Evolutionary conservation across 2,329 filamentous ascomycete species (phyloP).

Genomic region (Penicillium sp.): DNA sequence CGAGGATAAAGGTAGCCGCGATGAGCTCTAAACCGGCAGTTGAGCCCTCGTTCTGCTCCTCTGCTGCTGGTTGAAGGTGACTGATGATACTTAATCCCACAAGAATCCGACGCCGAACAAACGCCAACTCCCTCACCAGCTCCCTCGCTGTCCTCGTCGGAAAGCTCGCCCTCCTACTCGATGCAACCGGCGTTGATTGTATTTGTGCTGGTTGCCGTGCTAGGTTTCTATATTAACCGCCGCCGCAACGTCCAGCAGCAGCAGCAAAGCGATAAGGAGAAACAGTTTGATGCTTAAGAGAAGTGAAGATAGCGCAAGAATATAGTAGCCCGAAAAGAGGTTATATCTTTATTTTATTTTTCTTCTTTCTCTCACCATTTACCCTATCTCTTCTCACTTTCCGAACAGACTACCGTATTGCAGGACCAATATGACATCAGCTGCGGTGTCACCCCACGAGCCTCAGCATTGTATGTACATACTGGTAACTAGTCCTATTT

Average conservation of each 20-base stretch:
- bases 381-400: too few relatives aligned
- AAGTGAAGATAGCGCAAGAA: neutral
- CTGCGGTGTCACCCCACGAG: neutral
- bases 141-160: conserved; percentile 9
- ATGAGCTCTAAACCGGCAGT: conserved; percentile 61
- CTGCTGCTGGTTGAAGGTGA: conserved; percentile 33
- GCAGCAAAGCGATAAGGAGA: conserved; percentile 15
- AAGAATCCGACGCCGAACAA: conserved; percentile 21
- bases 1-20: conserved; percentile 65
- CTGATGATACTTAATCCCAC: conserved; percentile 38
- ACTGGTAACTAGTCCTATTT: neutral
- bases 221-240: conserved; percentile 23
- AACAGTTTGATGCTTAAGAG: conserved; percentile 18
- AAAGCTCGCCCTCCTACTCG: conserved; percentile 14
- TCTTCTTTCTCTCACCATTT: too few relatives aligned
- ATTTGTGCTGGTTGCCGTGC: conserved; percentile 21
- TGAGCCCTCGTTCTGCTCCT: conserved; percentile 24
- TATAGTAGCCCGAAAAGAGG: neutral
- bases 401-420: neutral
- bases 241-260: conserved; percentile 21
- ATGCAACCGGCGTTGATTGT: conserved; percentile 23
- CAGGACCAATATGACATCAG: neutral
- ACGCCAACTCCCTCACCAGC: conserved; percentile 9
- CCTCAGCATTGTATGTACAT: neutral
- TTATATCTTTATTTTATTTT: neutral